Conservation (phyloP, 768 basidiomycete species). For the Artomyces pyxidatus region DNA sequence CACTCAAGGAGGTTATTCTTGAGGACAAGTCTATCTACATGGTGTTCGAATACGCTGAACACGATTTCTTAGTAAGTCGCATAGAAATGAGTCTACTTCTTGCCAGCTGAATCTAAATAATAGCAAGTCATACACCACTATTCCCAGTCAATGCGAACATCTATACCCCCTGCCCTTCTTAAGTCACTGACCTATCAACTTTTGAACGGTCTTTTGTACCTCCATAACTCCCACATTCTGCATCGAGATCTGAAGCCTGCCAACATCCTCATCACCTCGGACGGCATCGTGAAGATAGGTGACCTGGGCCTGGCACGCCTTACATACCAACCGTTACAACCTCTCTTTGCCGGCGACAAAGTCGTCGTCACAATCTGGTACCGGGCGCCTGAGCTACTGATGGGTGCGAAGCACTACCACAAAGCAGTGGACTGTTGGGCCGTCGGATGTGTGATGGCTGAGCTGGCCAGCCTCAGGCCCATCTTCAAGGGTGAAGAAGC, state of each 20-base stretch:
- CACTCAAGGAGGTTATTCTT: conserved; percentile 88
- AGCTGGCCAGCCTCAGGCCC: conserved; percentile 85
- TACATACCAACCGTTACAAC: conserved; percentile 85
- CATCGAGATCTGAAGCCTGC: conserved; percentile 98
- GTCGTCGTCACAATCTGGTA: conserved; percentile 99
- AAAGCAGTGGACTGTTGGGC: conserved; percentile 97
- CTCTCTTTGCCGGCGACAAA: conserved; percentile 89
- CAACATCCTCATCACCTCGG: conserved; percentile 90
- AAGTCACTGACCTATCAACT: conserved; percentile 94
- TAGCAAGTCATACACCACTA: conserved; percentile 99
- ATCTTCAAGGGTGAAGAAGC: conserved; percentile 99
- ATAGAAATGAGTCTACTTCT: background rate
- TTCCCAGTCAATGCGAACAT: conserved; percentile 76
- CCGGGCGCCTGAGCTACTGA: conserved; percentile 89
- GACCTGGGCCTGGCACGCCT: conserved; percentile 92
- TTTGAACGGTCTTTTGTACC: conserved; percentile 87
- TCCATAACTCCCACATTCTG: conserved; percentile 90
- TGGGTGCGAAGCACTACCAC: conserved; percentile 97
- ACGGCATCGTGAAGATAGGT: conserved; percentile 94
- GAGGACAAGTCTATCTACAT: conserved; percentile 99
- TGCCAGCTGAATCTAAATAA: background rate
- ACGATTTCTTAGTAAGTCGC: conserved; percentile 83
- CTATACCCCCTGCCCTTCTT: conserved; percentile 70
- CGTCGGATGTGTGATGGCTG: conserved; percentile 95
- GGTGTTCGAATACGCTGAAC: conserved; percentile 99